These are phyloP conservation scores for Lophium mytilinum DNA, from an alignment of 495 filamentous ascomycete genomes.

Conservation along the genomic window DNA sequence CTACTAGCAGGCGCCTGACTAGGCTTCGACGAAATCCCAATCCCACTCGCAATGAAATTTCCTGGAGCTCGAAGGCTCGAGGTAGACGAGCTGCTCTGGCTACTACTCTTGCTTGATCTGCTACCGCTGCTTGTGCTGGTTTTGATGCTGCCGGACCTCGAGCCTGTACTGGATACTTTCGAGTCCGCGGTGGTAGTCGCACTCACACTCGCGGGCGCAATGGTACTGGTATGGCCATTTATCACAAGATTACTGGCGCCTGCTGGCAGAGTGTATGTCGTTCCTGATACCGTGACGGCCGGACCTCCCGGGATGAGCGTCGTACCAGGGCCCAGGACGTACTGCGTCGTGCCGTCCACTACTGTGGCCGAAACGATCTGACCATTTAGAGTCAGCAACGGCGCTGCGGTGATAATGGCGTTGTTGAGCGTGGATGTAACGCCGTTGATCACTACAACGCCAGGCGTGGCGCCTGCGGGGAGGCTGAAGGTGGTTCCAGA, in stretches of 20 bases:
- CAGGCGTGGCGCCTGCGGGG: conserved; percentile 15
- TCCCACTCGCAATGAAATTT: conserved; percentile 17
- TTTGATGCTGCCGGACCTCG: background rate
- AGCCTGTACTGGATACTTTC: background rate
- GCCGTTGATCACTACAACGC: conserved; percentile 19
- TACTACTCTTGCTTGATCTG: background rate
- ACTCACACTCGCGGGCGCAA: background rate
- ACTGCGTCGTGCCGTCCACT: conserved; percentile 25
- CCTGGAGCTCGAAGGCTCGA: conserved; percentile 1
- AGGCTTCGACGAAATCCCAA: conserved; percentile 6
- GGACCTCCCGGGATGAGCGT: conserved; percentile 30
- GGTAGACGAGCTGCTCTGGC: background rate
- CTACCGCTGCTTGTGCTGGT: background rate
- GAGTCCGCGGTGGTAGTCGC: conserved; percentile 4
- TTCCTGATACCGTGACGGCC: conserved; percentile 27
- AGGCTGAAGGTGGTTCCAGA: conserved; percentile 18
- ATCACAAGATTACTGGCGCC: conserved; percentile 27
- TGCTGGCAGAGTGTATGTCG: conserved; percentile 25
- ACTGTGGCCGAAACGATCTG: conserved; percentile 25
- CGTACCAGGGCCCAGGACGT: conserved; percentile 23
- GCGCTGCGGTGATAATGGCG: conserved; percentile 3
- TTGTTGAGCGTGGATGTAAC: conserved; percentile 15
- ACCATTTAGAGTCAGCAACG: conserved; percentile 19
- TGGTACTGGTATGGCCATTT: conserved; percentile 26
- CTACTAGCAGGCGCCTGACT: background rate